A percentile compares a stretch with the other conserved stretches of the same genome.
Conservation (phyloP, 2,329 filamentous ascomycete genomes). For the Aspergillus chevalieri region DNA sequence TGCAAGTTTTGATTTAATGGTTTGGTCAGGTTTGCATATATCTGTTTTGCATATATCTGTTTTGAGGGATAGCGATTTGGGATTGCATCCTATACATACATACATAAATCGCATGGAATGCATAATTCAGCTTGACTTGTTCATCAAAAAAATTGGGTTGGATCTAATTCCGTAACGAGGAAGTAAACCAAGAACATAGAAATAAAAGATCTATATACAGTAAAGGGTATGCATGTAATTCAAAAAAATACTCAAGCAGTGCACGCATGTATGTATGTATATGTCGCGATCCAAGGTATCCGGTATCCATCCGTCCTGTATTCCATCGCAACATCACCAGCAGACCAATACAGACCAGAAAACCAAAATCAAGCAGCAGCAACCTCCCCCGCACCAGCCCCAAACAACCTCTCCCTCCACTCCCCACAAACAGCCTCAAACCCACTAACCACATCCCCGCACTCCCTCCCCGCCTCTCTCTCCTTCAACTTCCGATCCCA, state of each 20-base stretch:
- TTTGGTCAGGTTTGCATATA: background rate
- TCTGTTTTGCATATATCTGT: background rate
- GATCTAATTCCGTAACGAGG: too few relatives aligned
- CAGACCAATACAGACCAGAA: background rate
- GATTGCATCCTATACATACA: background rate
- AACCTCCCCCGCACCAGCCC: slow-evolving; percentile 27
- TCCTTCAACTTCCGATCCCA: slow-evolving; percentile 73
- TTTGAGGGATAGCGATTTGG: background rate
- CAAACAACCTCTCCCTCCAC: slow-evolving; percentile 71
- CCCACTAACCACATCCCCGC: slow-evolving; percentile 79
- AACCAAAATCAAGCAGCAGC: slow-evolving; percentile 21
- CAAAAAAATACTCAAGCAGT: too few relatives aligned
- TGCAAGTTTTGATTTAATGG: background rate
- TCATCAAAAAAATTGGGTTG: too few relatives aligned
- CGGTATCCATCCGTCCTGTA: too few relatives aligned
- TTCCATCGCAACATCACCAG: background rate
- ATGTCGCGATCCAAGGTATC: too few relatives aligned
- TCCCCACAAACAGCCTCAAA: slow-evolving; percentile 86
- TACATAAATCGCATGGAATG: too few relatives aligned
- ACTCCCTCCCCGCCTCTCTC: slow-evolving; percentile 76
- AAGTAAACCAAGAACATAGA: too few relatives aligned
- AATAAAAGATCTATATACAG: too few relatives aligned
- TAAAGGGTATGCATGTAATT: too few relatives aligned
- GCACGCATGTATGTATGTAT: too few relatives aligned
- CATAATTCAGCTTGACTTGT: too few relatives aligned